phyloP scores from a whole-genome alignment of 352 stramenopile genomes.

The Peronospora farinosa region DNA sequence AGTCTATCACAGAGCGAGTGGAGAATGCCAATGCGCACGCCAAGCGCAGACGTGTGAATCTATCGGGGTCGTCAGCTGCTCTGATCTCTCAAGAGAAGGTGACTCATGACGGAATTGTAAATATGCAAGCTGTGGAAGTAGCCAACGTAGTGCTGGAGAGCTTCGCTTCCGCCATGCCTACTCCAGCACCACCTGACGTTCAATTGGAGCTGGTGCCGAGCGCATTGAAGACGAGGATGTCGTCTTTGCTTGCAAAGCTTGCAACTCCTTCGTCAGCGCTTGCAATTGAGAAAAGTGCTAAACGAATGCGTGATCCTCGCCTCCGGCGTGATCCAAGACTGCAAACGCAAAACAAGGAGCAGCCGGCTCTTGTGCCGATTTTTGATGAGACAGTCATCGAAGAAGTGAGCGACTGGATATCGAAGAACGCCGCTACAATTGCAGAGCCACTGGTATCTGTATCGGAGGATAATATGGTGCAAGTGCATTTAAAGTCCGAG shows the following conservation, averaged over 20 bases:
- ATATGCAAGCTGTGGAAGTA: conserved; percentile 63
- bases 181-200: conserved; percentile 39
- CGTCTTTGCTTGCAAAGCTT: conserved; percentile 42
- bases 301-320: conserved; percentile 64
- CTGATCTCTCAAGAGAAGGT: conserved; percentile 30
- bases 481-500: conserved; percentile 69
- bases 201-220: conserved; percentile 64
- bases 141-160: conserved; percentile 68
- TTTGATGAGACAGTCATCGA: conserved; percentile 64
- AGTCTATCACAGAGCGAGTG: conserved; percentile 50
- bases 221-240: conserved; percentile 66
- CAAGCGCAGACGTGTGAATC: conserved; percentile 35
- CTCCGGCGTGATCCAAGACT: conserved; percentile 38
- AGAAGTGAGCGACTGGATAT: conserved; percentile 71
- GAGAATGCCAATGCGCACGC: conserved; percentile 55
- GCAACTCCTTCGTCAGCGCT: conserved; percentile 76
- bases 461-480: conserved; percentile 64
- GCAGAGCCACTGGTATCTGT: conserved; percentile 75
- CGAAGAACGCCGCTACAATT: conserved; percentile 70
- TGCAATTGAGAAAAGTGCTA: conserved; percentile 58
- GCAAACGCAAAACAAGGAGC: conserved; percentile 34
- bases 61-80: conserved; percentile 24
- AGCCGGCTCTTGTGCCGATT: conserved; percentile 50
- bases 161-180: conserved; percentile 54
- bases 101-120: conserved; percentile 66